Evolutionary conservation across 352 stramenopile genomes (phyloP).

Genomic region (Pilasporangium apinafurcum): DNA sequence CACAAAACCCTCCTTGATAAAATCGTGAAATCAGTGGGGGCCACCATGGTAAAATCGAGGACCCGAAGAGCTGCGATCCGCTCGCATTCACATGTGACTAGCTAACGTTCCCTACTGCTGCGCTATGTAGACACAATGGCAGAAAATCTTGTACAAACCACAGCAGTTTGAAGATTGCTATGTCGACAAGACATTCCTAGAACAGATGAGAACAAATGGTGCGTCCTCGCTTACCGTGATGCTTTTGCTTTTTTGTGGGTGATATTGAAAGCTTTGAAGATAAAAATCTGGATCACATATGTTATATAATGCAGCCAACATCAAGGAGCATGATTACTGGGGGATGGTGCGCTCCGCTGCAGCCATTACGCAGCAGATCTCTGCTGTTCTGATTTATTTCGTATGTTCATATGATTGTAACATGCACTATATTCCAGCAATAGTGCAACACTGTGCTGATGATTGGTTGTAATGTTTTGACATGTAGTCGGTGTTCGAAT

Average conservation of each 20-base stretch:
- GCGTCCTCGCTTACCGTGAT: background rate
- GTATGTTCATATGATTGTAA: conserved; percentile 42
- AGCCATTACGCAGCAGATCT: conserved; percentile 87
- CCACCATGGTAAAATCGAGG: too few relatives aligned
- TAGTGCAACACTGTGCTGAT: too few relatives aligned
- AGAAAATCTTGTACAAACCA: conserved; percentile 84
- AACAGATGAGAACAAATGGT: conserved; percentile 90
- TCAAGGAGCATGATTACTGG: conserved; percentile 78
- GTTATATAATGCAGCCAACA: conserved; percentile 40
- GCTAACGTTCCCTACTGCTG: background rate
- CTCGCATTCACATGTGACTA: too few relatives aligned
- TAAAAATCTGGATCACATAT: background rate
- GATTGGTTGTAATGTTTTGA: conserved; percentile 1
- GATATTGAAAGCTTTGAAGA: background rate
- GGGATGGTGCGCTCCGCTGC: conserved; percentile 79
- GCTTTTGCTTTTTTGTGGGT: background rate
- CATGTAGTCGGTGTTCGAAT: conserved; percentile 64
- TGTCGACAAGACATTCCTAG: conserved; percentile 85
- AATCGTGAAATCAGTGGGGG: too few relatives aligned
- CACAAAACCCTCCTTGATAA: too few relatives aligned
- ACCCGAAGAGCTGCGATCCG: too few relatives aligned
- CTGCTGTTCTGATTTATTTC: conserved; percentile 85
- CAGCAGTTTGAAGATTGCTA: conserved; percentile 90
- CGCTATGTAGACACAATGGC: conserved; percentile 38
- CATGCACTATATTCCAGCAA: too few relatives aligned